Evolutionary conservation across 495 filamentous ascomycete genomes (phyloP).

Genomic region (Podospora anserina): DNA sequence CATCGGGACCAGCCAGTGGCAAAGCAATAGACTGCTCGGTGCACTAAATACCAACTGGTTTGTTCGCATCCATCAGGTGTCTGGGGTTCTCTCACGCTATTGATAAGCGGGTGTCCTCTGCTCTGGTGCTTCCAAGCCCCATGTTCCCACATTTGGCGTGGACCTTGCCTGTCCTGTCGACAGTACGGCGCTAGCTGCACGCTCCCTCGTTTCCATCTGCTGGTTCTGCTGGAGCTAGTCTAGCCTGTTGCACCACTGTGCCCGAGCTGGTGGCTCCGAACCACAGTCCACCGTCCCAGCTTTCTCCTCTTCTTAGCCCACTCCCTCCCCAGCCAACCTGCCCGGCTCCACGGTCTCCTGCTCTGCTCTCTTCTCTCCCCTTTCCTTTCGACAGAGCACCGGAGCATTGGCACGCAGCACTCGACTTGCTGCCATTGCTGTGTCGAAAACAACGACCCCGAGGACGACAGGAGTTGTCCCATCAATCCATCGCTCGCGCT

Average conservation of each 20-base stretch:
- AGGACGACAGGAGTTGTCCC: constrained; percentile 2
- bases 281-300: constrained; percentile 14
- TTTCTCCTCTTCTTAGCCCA: constrained; percentile 22
- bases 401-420: not conserved
- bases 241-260: constrained; percentile 19
- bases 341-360: constrained; percentile 4
- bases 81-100: constrained; percentile 20
- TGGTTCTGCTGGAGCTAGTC: constrained; percentile 19
- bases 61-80: constrained; percentile 5
- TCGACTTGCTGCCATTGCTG: constrained; percentile 12
- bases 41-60: too few species aligned
- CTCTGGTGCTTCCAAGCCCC: constrained; percentile 12
- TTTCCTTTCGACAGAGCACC: constrained; percentile 1
- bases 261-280: constrained; percentile 6
- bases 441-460: constrained; percentile 18
- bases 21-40: not conserved
- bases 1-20: constrained; percentile 21
- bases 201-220: constrained; percentile 32
- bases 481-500: not conserved
- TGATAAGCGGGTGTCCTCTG: constrained; percentile 25
- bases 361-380: constrained; percentile 10
- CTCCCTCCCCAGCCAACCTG: constrained; percentile 12
- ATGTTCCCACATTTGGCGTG: constrained; percentile 28
- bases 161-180: constrained; percentile 31
- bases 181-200: constrained; percentile 35